These are phyloP conservation scores for Eutrema heterophyllum DNA, from an alignment of 345 rosid genomes.

Conservation along the genomic window DNA sequence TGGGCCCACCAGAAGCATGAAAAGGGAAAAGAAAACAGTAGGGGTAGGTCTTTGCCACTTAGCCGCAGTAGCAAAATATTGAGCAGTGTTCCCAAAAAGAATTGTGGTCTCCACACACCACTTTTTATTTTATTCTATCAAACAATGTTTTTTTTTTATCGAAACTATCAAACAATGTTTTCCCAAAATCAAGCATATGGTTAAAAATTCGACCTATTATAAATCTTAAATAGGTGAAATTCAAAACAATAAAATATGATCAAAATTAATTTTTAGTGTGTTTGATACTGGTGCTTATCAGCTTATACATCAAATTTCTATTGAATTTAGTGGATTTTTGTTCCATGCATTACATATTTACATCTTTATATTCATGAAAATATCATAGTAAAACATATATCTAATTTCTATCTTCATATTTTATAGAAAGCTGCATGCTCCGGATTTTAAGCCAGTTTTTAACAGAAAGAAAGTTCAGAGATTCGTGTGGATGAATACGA, in stretches of 20 bases:
- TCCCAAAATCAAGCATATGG: background rate
- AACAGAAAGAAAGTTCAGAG: background rate
- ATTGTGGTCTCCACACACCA: constrained; percentile 30
- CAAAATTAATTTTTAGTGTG: background rate
- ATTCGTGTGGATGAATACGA: background rate
- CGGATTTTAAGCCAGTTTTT: background rate
- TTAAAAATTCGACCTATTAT: background rate
- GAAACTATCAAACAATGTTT: background rate
- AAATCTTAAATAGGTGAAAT: background rate
- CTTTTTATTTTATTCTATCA: constrained; percentile 3
- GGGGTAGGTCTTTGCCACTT: constrained; percentile 29
- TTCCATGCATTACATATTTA: background rate
- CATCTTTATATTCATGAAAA: background rate
- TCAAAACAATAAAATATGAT: background rate
- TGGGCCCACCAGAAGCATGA: constrained; percentile 23
- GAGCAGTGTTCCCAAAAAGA: constrained; percentile 35
- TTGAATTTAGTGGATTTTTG: background rate
- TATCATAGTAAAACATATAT: background rate
- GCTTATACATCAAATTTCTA: background rate
- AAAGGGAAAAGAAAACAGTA: constrained; percentile 12
- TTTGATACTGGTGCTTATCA: background rate
- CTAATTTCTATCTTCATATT: background rate
- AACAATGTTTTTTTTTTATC: background rate
- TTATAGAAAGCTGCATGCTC: background rate
- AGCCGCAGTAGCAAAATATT: constrained; percentile 34